These are phyloP conservation scores for Sporothrix humicola DNA, from an alignment of 2,329 filamentous ascomycete genomes.

Conservation along the genomic window DNA sequence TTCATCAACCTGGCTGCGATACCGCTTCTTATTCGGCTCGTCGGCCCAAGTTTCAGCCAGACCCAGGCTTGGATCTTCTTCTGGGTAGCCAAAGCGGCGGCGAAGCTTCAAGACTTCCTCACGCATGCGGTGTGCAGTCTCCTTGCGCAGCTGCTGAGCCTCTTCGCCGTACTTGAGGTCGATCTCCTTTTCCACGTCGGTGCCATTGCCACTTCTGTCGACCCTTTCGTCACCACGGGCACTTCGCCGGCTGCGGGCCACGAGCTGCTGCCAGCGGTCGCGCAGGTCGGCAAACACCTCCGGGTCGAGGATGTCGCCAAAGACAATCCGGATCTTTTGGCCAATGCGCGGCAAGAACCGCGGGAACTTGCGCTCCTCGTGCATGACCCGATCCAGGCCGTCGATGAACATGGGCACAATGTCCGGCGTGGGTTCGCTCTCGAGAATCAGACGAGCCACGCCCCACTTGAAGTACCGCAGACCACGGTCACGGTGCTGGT, in stretches of 20 bases:
- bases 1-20: slow-evolving; percentile 60
- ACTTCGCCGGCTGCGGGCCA: slow-evolving; percentile 55
- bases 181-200: slow-evolving; percentile 7
- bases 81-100: slow-evolving; percentile 71
- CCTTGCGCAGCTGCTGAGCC: slow-evolving; percentile 75
- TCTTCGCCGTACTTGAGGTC: slow-evolving; percentile 72
- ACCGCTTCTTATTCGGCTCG: slow-evolving; percentile 55
- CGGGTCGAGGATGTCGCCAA: slow-evolving; percentile 77
- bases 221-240: too few relatives aligned
- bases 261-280: slow-evolving; percentile 72
- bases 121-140: slow-evolving; percentile 79
- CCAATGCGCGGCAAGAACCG: slow-evolving; percentile 78
- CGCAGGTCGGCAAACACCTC: slow-evolving; percentile 81
- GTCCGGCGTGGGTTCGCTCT: slow-evolving; percentile 81
- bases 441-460: slow-evolving; percentile 85
- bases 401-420: slow-evolving; percentile 95
- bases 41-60: slow-evolving; percentile 80
- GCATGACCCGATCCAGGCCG: slow-evolving; percentile 86
- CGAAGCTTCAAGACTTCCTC: slow-evolving; percentile 81
- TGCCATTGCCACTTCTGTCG: neutral
- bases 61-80: slow-evolving; percentile 78
- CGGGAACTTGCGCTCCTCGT: slow-evolving; percentile 78
- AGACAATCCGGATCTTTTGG: slow-evolving; percentile 72
- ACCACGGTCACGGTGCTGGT: slow-evolving; percentile 78
- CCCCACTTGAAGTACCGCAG: slow-evolving; percentile 99